Conservation (phyloP, 352 stramenopile species). For the Phytophthora hibernalis region DNA sequence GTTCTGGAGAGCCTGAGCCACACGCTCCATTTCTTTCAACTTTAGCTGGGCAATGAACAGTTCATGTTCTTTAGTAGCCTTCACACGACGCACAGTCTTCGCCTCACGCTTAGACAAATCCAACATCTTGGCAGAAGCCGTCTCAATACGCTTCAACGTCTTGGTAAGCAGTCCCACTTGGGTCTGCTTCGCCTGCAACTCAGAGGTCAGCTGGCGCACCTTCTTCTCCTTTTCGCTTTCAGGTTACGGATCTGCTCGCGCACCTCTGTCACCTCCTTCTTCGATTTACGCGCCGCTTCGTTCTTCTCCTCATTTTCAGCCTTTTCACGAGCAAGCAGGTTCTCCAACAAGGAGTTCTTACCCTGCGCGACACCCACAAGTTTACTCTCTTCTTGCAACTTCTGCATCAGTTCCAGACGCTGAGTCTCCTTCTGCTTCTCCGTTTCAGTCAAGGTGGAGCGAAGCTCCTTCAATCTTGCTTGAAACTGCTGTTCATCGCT, state of each 20-base stretch:
- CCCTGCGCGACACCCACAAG: conserved; percentile 72
- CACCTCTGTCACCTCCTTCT: conserved; percentile 65
- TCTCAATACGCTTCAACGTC: conserved; percentile 65
- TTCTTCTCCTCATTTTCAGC: conserved; percentile 63
- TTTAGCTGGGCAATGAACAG: conserved; percentile 65
- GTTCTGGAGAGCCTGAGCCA: conserved; percentile 35
- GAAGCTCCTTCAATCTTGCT: conserved; percentile 54
- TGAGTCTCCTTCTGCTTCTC: conserved; percentile 62
- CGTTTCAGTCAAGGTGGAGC: conserved; percentile 45
- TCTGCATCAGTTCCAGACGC: conserved; percentile 60
- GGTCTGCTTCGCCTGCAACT: conserved; percentile 67
- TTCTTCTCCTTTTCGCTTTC: conserved; percentile 68
- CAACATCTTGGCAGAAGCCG: conserved; percentile 47
- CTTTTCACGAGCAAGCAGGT: conserved; percentile 70
- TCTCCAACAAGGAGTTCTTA: conserved; percentile 63
- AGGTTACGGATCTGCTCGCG: conserved; percentile 62
- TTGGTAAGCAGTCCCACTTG: conserved; percentile 65
- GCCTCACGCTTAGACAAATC: conserved; percentile 62
- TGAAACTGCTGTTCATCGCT: conserved; percentile 63
- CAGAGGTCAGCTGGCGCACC: conserved; percentile 55
- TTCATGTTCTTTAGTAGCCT: conserved; percentile 73
- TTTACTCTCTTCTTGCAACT: conserved; percentile 66
- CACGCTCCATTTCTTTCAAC: conserved; percentile 68
- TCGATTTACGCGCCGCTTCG: conserved; percentile 54
- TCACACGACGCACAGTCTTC: conserved; percentile 53